These are phyloP conservation scores for Leishmania braziliensis DNA, from an alignment of 208 protist genomes.

Conservation along the genomic window DNA sequence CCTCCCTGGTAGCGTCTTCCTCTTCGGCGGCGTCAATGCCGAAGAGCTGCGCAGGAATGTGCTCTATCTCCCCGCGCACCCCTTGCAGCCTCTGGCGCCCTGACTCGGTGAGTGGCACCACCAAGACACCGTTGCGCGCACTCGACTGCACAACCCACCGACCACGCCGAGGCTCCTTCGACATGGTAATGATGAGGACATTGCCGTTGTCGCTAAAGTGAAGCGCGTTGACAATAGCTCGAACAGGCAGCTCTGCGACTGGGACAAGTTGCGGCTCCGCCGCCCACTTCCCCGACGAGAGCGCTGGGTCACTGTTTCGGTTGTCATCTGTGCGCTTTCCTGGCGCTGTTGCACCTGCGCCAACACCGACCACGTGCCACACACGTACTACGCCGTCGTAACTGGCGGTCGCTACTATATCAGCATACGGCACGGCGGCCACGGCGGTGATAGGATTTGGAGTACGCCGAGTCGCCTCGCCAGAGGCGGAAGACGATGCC, in stretches of 20 bases:
- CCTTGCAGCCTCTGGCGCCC: conserved; percentile 25
- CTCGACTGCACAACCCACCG: conserved; percentile 82
- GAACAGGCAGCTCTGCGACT: conserved; percentile 69
- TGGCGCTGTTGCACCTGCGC: conserved; percentile 21
- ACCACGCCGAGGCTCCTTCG: conserved; percentile 83
- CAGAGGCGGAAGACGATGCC: conserved; percentile 6
- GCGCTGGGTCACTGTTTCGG: neutral
- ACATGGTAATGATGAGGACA: conserved; percentile 56
- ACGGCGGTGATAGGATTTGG: conserved; percentile 89
- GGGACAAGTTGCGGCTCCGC: conserved; percentile 40
- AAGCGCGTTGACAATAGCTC: conserved; percentile 77
- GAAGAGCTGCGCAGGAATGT: conserved; percentile 80
- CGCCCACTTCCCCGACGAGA: neutral
- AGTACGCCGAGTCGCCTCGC: conserved; percentile 17
- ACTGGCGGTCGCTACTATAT: conserved; percentile 83
- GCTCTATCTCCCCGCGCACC: conserved; percentile 50
- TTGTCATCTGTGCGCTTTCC: conserved; percentile 16
- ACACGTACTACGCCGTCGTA: conserved; percentile 88
- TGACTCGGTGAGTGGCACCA: conserved; percentile 72
- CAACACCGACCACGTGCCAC: conserved; percentile 59
- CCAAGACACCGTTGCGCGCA: conserved; percentile 74
- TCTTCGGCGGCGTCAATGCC: conserved; percentile 46
- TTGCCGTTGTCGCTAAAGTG: conserved; percentile 59
- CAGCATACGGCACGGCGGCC: conserved; percentile 80
- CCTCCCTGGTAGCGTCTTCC: conserved; percentile 21